phyloP scores from a whole-genome alignment of 1,284 basidiomycete species.

The Ganoderma meredithae region DNA sequence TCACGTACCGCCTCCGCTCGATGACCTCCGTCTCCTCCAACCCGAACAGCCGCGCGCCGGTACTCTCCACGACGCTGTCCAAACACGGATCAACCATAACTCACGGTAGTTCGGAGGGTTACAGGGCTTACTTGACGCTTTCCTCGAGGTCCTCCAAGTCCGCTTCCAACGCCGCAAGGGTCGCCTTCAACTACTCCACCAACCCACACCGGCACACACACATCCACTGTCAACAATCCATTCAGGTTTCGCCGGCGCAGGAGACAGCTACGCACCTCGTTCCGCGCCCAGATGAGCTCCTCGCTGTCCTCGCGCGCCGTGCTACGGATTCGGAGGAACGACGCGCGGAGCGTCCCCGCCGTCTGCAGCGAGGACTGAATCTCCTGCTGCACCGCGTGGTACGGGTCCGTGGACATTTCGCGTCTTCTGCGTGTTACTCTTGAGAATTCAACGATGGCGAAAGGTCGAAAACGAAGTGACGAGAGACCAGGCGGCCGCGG shows the following conservation, averaged over 20 bases:
- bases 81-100: neutral
- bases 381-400: constrained; percentile 82
- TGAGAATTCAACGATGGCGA: no score
- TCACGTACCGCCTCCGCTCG: constrained; percentile 77
- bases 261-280: constrained; percentile 60
- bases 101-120: neutral
- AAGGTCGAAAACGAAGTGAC: neutral
- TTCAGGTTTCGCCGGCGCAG: neutral
- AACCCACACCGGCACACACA: neutral
- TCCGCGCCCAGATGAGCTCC: constrained; percentile 75
- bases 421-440: neutral
- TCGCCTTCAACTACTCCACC: constrained; percentile 68
- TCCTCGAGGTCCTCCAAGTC: constrained; percentile 91
- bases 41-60: constrained; percentile 85
- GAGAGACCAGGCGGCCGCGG: neutral
- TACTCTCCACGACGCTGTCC: constrained; percentile 78
- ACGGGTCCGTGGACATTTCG: constrained; percentile 79
- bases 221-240: neutral
- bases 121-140: constrained; percentile 72
- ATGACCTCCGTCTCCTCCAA: constrained; percentile 78
- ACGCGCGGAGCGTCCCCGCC: constrained; percentile 74
- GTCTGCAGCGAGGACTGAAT: constrained; percentile 75
- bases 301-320: constrained; percentile 74
- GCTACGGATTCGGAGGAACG: constrained; percentile 78
- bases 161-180: constrained; percentile 78